phyloP scores from a whole-genome alignment of 2,329 filamentous ascomycete genomes.

The Fusarium foetens region DNA sequence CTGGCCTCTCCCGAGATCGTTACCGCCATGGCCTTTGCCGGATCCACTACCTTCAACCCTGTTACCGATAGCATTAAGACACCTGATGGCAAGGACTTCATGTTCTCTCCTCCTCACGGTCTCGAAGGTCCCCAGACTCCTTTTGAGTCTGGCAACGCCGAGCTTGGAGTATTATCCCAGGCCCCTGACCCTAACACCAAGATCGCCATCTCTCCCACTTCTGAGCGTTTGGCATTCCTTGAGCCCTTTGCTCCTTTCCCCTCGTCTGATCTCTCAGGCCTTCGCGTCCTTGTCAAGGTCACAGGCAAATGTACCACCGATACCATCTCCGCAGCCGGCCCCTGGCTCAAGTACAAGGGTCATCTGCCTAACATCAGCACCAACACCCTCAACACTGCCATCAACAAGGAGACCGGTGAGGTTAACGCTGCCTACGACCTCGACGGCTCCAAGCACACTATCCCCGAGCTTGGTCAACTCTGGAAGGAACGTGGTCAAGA shows the following conservation, averaged over 20 bases:
- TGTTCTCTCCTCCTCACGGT: slow-evolving; percentile 83
- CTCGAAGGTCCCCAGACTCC: slow-evolving; percentile 68
- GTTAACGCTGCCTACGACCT: slow-evolving; percentile 93
- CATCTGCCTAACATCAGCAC: slow-evolving; percentile 97
- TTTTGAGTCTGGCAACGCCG: slow-evolving; percentile 81
- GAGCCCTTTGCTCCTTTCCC: slow-evolving; percentile 93
- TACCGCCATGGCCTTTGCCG: slow-evolving; percentile 94
- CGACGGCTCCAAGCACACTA: slow-evolving; percentile 77
- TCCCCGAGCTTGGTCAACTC: slow-evolving; percentile 84
- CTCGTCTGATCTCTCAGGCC: slow-evolving; percentile 73
- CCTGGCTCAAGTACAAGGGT: slow-evolving; percentile 99
- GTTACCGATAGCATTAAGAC: slow-evolving; percentile 86
- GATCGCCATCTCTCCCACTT: slow-evolving; percentile 86
- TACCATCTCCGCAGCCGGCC: slow-evolving; percentile 93
- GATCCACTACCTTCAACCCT: slow-evolving; percentile 94
- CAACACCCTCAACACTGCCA: slow-evolving; percentile 95
- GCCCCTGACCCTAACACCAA: slow-evolving; percentile 75
- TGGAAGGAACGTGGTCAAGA: slow-evolving; percentile 81
- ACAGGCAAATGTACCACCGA: slow-evolving; percentile 98
- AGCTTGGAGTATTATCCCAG: slow-evolving; percentile 78
- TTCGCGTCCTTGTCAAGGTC: slow-evolving; percentile 94
- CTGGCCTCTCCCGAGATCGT: slow-evolving; percentile 96
- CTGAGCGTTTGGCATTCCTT: slow-evolving; percentile 87
- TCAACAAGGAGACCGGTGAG: slow-evolving; percentile 91
- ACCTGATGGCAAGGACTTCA: slow-evolving; percentile 82